Base-by-base conservation (phyloP, 441 rosid species). In the Populus trichocarpa region DNA sequence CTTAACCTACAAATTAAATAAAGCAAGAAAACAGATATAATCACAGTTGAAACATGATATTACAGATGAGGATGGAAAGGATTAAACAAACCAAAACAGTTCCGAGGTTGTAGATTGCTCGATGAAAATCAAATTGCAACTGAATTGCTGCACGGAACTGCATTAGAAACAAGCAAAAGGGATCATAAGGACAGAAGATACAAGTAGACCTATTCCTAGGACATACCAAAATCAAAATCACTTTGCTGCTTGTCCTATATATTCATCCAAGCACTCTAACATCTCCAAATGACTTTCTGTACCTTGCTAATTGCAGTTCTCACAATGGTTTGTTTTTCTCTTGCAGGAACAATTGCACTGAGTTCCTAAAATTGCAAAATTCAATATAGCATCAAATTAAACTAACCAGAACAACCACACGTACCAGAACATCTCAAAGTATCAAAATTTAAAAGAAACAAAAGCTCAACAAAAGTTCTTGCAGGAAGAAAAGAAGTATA, bases 61-160 rank as follows among this genome's bases (percentile, higher is more conserved):
- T 57, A 25, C 76, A 63, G 67, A 33, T 73, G 78, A 61, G 23
- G 71, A 74, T 30, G 61, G 71, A 75, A 74, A 88, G 70, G 64
- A 59, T 42, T 8, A 77, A 84, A 88, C 91, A 85, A 33, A 96
- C 99, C 96, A 96, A 83, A 80, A 96, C 99, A 79, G 99, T 96
- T 86, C 99, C 99, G 40, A 96, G 98, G 86, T 96, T 96, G 91
- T 96, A 96, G 73, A 94, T 96, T 81, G 98, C 99, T 86, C 98
- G 85, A 84, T 96, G 99, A 81, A 96, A 96, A 96, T 30, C 32
- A 30, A 30, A 30, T 30, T 30, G 32, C 32, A 30, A 30, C 32
- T 30, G 32, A 30, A 30, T 96, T 74, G 98, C 99, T 59, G 98
- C 91, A 70, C 98, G 96, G 67, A 96, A 96, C 99, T 96, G 92